Evolutionary conservation across 495 filamentous ascomycete genomes (phyloP).

Genomic region (Aspergillus steynii): DNA sequence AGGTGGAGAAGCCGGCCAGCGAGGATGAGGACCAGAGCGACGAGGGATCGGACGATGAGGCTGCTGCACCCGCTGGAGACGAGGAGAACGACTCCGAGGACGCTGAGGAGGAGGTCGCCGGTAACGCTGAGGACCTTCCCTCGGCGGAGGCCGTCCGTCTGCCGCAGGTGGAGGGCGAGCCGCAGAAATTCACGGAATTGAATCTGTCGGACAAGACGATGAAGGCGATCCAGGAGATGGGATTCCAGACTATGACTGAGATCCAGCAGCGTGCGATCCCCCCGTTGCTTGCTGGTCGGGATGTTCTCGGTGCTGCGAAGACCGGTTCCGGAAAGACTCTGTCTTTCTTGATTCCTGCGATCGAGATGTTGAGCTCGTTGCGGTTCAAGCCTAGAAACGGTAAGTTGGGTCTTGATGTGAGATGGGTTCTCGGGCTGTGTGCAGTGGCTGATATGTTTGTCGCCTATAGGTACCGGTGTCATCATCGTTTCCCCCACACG

Average conservation of each 20-base stretch:
- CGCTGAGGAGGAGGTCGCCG: constrained; percentile 10
- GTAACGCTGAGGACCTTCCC: constrained; percentile 47
- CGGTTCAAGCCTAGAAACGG: constrained; percentile 82
- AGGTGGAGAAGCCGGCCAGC: constrained; percentile 33
- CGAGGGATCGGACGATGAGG: constrained; percentile 21
- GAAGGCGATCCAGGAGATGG: constrained; percentile 87
- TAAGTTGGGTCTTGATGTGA: constrained; percentile 14
- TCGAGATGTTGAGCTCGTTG: constrained; percentile 91
- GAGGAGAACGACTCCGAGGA: constrained; percentile 28
- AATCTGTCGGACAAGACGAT: constrained; percentile 84
- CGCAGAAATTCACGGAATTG: constrained; percentile 73
- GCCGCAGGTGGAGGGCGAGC: constrained; percentile 53
- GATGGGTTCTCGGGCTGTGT: neutral
- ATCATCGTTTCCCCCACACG: constrained; percentile 70
- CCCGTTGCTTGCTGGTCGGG: constrained; percentile 81
- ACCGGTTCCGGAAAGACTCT: constrained; percentile 96
- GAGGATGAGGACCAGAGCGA: constrained; percentile 36
- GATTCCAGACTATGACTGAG: constrained; percentile 92
- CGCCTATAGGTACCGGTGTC: constrained; percentile 67
- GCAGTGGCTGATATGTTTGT: constrained; percentile 3
- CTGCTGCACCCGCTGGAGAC: constrained; percentile 24
- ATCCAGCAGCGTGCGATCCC: constrained; percentile 90
- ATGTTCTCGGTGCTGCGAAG: constrained; percentile 95
- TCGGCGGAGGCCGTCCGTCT: constrained; percentile 53
- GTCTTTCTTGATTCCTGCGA: constrained; percentile 88